phyloP scores from a whole-genome alignment of 1,284 basidiomycete genomes.

The Austroboletus rostrupii region DNA sequence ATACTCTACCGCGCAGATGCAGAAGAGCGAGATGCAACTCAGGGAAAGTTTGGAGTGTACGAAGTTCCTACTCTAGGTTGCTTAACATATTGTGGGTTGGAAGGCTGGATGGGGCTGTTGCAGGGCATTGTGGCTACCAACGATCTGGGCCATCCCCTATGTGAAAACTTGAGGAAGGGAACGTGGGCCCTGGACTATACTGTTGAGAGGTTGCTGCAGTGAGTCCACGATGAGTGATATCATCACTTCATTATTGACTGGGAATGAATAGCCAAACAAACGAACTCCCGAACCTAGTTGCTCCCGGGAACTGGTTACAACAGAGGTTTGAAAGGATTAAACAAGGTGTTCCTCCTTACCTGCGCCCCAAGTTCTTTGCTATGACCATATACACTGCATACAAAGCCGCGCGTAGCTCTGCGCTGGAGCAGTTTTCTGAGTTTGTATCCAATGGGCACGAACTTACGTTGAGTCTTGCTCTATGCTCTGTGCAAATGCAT shows the following conservation, averaged over 20 bases:
- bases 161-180: conserved; percentile 81
- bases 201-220: conserved; percentile 68
- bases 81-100: conserved; percentile 85
- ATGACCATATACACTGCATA: conserved; percentile 86
- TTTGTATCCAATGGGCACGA: conserved; percentile 80
- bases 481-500: conserved; percentile 89
- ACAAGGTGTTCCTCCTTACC: conserved; percentile 70
- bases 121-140: conserved; percentile 81
- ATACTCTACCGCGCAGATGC: conserved; percentile 80
- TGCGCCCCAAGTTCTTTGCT: conserved; percentile 92
- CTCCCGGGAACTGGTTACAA: conserved; percentile 79
- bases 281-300: conserved; percentile 62
- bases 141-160: conserved; percentile 89
- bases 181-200: conserved; percentile 90
- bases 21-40: conserved; percentile 86
- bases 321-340: conserved; percentile 81
- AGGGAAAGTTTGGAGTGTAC: conserved; percentile 72
- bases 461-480: conserved; percentile 86
- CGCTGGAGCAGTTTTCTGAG: conserved; percentile 82
- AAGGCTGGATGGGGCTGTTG: conserved; percentile 93
- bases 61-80: conserved; percentile 70
- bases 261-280: conserved; percentile 55
- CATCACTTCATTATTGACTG: background rate
- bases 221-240: conserved; percentile 29
- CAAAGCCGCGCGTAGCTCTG: conserved; percentile 79